phyloP scores from a whole-genome alignment of 2,329 filamentous ascomycete species.

The Colletotrichum sp. region DNA sequence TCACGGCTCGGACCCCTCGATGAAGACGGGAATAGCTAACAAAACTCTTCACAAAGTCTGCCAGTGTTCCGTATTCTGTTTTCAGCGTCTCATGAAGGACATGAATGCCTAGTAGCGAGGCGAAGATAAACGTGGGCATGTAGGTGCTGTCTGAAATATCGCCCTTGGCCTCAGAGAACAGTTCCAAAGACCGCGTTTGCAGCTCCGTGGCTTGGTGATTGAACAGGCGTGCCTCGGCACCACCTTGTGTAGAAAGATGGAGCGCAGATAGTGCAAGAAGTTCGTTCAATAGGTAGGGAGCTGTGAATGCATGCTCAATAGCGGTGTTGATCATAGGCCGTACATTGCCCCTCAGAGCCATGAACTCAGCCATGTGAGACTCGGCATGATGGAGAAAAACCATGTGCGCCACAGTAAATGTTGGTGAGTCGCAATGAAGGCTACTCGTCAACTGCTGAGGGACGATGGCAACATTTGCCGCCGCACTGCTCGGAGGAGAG shows the following conservation, averaged over 20 bases:
- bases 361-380: neutral
- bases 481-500: neutral
- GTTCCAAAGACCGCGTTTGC: slow-evolving; percentile 29
- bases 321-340: slow-evolving; percentile 32
- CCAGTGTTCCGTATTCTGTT: slow-evolving; percentile 30
- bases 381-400: neutral
- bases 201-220: slow-evolving; percentile 33
- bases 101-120: slow-evolving; percentile 35
- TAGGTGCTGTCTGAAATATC: slow-evolving; percentile 25
- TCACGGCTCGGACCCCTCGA: slow-evolving; percentile 30
- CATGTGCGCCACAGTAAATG: slow-evolving; percentile 12
- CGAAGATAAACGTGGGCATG: slow-evolving; percentile 34
- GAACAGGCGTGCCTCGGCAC: slow-evolving; percentile 24
- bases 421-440: neutral
- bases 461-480: neutral
- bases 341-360: neutral
- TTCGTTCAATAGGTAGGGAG: slow-evolving; percentile 41
- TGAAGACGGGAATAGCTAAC: slow-evolving; percentile 34
- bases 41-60: slow-evolving; percentile 29
- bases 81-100: slow-evolving; percentile 40
- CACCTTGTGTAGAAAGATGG: slow-evolving; percentile 31
- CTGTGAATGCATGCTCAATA: slow-evolving; percentile 28
- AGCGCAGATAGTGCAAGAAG: slow-evolving; percentile 41
- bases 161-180: slow-evolving; percentile 28
- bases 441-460: neutral